phyloP scores from a whole-genome alignment of 2,329 filamentous ascomycete species.

The Fusarium lateritium region DNA sequence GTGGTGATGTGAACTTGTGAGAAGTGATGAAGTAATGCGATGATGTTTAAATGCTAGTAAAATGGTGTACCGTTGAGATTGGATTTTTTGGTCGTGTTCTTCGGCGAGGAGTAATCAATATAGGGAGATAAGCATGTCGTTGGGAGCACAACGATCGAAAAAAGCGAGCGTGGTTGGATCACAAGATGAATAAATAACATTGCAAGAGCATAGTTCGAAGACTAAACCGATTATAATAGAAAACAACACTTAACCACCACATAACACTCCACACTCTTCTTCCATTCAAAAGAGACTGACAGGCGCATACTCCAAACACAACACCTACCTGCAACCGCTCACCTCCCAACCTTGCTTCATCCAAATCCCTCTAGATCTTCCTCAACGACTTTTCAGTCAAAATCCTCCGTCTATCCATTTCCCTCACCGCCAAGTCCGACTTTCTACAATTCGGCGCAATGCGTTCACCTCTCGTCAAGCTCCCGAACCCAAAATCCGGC shows the following conservation, averaged over 20 bases:
- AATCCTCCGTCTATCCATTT: conserved; percentile 49
- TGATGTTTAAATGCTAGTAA: neutral
- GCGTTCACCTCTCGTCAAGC: conserved; percentile 56
- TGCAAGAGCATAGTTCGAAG: neutral
- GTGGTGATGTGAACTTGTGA: conserved; percentile 45
- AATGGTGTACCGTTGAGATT: neutral
- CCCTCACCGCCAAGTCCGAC: conserved; percentile 44
- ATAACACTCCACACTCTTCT: neutral
- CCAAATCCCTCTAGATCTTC: conserved; percentile 34
- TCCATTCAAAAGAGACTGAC: neutral
- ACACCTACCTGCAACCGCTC: too few relatives aligned
- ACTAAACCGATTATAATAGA: conserved; percentile 8
- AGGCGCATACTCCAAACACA: neutral
- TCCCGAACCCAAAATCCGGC: conserved; percentile 75
- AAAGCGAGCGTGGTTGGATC: too few relatives aligned
- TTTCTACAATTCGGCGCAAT: conserved; percentile 46
- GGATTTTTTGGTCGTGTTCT: too few relatives aligned
- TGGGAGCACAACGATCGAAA: neutral
- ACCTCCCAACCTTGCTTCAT: neutral
- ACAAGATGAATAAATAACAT: rapidly evolving
- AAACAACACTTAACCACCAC: neutral
- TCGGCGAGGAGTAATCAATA: neutral
- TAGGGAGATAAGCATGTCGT: neutral
- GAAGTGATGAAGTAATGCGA: conserved; percentile 1
- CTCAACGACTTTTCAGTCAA: conserved; percentile 45